phyloP scores from a whole-genome alignment of 352 stramenopile genomes.

The Pythium volutum region DNA sequence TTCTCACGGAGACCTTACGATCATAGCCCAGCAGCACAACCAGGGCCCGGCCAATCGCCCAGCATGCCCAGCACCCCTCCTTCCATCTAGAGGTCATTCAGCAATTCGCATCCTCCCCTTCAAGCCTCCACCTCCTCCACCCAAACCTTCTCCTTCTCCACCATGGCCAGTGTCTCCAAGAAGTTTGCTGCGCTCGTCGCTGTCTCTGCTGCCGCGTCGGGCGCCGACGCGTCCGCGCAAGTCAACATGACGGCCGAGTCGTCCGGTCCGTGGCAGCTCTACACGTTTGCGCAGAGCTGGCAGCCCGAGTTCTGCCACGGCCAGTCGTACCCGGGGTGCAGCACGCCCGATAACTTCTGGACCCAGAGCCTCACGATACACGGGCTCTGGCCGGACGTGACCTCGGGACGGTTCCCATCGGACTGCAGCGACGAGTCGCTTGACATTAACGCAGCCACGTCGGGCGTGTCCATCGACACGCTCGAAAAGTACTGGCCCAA shows the following conservation, averaged over 20 bases:
- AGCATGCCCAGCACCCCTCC: too few species aligned
- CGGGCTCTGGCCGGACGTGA: constrained; percentile 80
- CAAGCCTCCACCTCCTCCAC: neutral
- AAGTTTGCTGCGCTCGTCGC: constrained; percentile 1
- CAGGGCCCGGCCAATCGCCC: too few species aligned
- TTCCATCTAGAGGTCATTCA: neutral
- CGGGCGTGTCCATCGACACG: constrained; percentile 51
- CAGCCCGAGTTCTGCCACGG: constrained; percentile 74
- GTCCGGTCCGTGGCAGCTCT: constrained; percentile 53
- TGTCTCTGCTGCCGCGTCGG: neutral
- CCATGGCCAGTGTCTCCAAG: neutral
- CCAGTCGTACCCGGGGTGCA: constrained; percentile 65
- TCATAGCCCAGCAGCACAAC: neutral
- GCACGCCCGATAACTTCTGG: constrained; percentile 60
- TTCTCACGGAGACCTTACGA: neutral
- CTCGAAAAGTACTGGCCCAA: constrained; percentile 83
- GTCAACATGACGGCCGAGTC: constrained; percentile 10
- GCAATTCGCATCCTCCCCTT: neutral
- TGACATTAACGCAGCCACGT: constrained; percentile 46
- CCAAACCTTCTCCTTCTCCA: neutral
- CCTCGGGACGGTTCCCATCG: constrained; percentile 52
- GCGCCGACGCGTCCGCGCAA: neutral
- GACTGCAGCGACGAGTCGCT: constrained; percentile 70
- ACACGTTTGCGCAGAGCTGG: constrained; percentile 88
- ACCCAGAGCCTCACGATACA: constrained; percentile 84